These are phyloP conservation scores for Pythium volutum DNA, from an alignment of 352 stramenopile genomes.

Conservation along the genomic window DNA sequence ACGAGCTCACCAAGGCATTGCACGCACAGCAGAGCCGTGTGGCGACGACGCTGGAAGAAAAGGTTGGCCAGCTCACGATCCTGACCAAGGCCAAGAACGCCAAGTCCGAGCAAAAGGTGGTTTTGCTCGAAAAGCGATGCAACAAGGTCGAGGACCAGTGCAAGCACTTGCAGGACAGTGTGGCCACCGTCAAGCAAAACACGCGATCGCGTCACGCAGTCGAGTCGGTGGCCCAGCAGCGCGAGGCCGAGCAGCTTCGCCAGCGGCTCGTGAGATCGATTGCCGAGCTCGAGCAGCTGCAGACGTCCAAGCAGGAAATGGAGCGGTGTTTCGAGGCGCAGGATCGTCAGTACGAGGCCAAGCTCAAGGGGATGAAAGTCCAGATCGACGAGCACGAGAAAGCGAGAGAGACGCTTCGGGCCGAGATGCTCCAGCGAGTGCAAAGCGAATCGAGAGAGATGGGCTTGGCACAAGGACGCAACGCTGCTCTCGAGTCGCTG, in stretches of 20 bases:
- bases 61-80: constrained; percentile 39
- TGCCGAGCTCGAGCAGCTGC: constrained; percentile 35
- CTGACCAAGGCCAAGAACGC: constrained; percentile 42
- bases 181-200: constrained; percentile 44
- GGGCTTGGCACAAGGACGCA: constrained; percentile 60
- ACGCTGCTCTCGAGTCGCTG: constrained; percentile 52
- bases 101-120: constrained; percentile 54
- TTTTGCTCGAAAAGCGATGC: constrained; percentile 47
- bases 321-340: constrained; percentile 38
- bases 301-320: constrained; percentile 14
- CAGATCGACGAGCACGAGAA: constrained; percentile 47
- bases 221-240: constrained; percentile 22
- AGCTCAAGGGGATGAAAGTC: constrained; percentile 47
- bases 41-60: constrained; percentile 47
- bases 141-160: constrained; percentile 55
- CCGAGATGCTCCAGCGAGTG: constrained; percentile 51
- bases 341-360: constrained; percentile 47
- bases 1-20: constrained; percentile 55
- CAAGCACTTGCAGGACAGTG: constrained; percentile 38
- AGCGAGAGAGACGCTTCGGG: constrained; percentile 43
- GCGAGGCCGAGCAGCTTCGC: constrained; percentile 39
- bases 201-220: constrained; percentile 26
- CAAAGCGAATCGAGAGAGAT: constrained; percentile 65
- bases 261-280: constrained; percentile 49
- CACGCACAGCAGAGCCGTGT: constrained; percentile 49